Evolutionary conservation across 305 asterid species (phyloP).

Genomic region (Rubia tinctorum): DNA sequence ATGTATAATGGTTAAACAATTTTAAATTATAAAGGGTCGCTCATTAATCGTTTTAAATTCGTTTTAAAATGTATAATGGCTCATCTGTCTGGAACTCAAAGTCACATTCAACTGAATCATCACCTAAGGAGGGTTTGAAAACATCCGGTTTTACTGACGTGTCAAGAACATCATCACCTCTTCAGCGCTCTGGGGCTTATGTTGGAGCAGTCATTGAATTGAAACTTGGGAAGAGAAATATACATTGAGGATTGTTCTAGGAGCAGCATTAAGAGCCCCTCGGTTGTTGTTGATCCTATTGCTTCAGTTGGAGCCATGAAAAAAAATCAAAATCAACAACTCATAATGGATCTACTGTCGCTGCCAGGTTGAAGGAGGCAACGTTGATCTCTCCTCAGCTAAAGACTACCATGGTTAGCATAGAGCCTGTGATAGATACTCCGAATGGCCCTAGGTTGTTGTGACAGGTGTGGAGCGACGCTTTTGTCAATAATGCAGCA

Average conservation of each 20-base stretch:
- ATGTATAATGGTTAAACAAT: too few species aligned
- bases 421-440: slow-evolving; percentile 69
- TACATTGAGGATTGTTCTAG: slow-evolving; percentile 55
- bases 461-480: slow-evolving; percentile 68
- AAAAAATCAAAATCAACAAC: slow-evolving; percentile 49
- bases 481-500: slow-evolving; percentile 95
- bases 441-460: slow-evolving; percentile 63
- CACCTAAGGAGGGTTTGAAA: slow-evolving; percentile 41
- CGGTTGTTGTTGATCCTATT: slow-evolving; percentile 35
- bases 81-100: too few species aligned
- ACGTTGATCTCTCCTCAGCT: slow-evolving; percentile 67
- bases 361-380: slow-evolving; percentile 85
- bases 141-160: slow-evolving; percentile 31
- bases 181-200: slow-evolving; percentile 54
- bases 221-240: slow-evolving; percentile 80
- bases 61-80: too few species aligned
- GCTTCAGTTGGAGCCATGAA: slow-evolving; percentile 32
- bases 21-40: too few species aligned
- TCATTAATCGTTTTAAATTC: too few species aligned
- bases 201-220: slow-evolving; percentile 62
- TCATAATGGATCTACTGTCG: slow-evolving; percentile 36
- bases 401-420: slow-evolving; percentile 86
- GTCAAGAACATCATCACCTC: slow-evolving; percentile 41
- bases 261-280: slow-evolving; percentile 39
- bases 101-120: slow-evolving; percentile 64